A percentile compares a stretch with the other conserved stretches of the same genome.
Evolutionary conservation across 2,329 filamentous ascomycete species (phyloP).

Genomic region (Alternaria sp.): DNA sequence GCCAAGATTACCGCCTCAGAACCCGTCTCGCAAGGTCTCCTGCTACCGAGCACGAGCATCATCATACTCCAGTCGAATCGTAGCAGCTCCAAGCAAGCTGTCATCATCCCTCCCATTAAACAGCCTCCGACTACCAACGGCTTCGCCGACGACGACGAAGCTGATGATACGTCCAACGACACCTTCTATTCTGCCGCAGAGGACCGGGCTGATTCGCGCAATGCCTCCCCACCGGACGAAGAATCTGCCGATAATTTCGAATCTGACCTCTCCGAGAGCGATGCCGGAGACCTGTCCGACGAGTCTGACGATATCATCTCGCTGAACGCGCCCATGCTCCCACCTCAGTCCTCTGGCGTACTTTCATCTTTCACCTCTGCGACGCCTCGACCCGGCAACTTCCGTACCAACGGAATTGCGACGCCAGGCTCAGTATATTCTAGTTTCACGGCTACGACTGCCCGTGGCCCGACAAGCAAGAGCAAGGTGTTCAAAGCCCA

Average conservation of each 20-base stretch:
- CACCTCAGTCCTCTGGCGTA: conserved; percentile 78
- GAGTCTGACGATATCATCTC: conserved; percentile 96
- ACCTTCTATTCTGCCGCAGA: conserved; percentile 93
- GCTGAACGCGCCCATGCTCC: conserved; percentile 78
- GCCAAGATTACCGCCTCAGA: conserved; percentile 93
- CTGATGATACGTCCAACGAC: conserved; percentile 88
- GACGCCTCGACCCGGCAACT: conserved; percentile 78
- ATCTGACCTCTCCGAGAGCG: conserved; percentile 67
- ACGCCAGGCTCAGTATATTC: conserved; percentile 92
- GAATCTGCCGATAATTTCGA: conserved; percentile 58
- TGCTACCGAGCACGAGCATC: conserved; percentile 81
- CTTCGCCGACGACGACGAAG: conserved; percentile 70
- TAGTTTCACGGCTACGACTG: conserved; percentile 83
- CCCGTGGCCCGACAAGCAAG: conserved; percentile 71
- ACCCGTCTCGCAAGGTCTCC: conserved; percentile 85
- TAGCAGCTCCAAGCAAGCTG: conserved; percentile 60
- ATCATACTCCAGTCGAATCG: conserved; percentile 73
- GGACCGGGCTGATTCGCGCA: conserved; percentile 61
- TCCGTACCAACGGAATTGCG: conserved; percentile 75
- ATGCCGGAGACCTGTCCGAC: conserved; percentile 83
- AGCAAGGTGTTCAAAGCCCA: conserved; percentile 87
- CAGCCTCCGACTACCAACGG: conserved; percentile 65
- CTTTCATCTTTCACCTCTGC: conserved; percentile 81
- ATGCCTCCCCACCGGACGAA: conserved; percentile 51
- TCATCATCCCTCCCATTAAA: conserved; percentile 54